phyloP scores from a whole-genome alignment of 208 protist species.

The Trypanosoma scelopori region DNA sequence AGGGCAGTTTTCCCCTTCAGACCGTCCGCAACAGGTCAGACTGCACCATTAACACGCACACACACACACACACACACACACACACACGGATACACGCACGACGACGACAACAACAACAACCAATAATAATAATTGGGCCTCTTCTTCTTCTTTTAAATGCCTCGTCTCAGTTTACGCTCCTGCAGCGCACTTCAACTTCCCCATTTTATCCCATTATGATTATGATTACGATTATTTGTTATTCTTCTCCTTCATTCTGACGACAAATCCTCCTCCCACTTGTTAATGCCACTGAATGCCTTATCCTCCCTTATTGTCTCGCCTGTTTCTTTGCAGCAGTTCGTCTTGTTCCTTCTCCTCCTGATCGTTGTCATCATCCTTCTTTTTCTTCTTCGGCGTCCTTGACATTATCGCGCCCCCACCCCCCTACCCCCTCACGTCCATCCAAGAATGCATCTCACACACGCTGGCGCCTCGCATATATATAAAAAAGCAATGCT shows the following conservation, averaged over 20 bases:
- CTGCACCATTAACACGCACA: too few relatives aligned
- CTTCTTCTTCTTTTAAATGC: too few relatives aligned
- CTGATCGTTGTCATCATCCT: constrained; percentile 3
- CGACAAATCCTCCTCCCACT: neutral
- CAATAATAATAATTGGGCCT: constrained; percentile 4
- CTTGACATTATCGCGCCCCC: too few relatives aligned
- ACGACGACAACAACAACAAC: constrained; percentile 11
- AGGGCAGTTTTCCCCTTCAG: neutral
- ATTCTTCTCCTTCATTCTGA: constrained; percentile 4
- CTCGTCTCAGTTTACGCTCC: constrained; percentile 11
- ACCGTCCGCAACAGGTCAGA: too few relatives aligned
- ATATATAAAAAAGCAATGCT: neutral
- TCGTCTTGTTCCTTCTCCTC: constrained; percentile 1
- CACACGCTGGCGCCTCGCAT: too few relatives aligned
- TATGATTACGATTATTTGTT: too few relatives aligned
- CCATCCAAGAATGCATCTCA: neutral
- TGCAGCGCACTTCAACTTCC: neutral
- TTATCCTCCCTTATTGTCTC: constrained; percentile 1
- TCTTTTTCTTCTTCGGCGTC: neutral
- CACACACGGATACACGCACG: too few relatives aligned
- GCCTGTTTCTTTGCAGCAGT: constrained; percentile 5
- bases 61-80: too few relatives aligned
- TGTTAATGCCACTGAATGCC: neutral
- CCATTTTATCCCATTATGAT: neutral
- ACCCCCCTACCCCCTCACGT: constrained; percentile 3